Conservation (phyloP, 2,329 filamentous ascomycete species). For the Epicoccum sorghinum region DNA sequence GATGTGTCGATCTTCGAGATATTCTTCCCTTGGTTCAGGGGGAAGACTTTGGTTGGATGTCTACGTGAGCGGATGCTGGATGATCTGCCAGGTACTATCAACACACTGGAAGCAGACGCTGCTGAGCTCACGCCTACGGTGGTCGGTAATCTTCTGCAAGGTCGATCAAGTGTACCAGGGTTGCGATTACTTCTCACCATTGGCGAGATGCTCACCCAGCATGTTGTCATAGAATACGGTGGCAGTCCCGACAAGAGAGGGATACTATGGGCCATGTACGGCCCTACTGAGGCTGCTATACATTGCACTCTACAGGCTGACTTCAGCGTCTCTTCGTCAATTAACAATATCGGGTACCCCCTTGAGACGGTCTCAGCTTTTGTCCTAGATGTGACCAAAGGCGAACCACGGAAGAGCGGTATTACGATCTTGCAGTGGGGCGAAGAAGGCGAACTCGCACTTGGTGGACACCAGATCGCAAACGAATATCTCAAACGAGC, state of each 20-base stretch:
- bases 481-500: conserved; percentile 80
- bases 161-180: conserved; percentile 68
- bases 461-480: conserved; percentile 82
- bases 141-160: conserved; percentile 74
- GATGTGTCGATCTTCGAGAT: conserved; percentile 96
- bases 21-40: conserved; percentile 82
- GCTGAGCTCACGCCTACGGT: conserved; percentile 91
- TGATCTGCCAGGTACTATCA: conserved; percentile 73
- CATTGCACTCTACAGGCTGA: conserved; percentile 80
- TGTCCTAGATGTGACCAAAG: conserved; percentile 60
- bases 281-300: conserved; percentile 89
- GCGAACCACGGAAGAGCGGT: conserved; percentile 24
- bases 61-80: conserved; percentile 73
- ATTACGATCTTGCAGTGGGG: conserved; percentile 67
- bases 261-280: conserved; percentile 91
- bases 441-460: conserved; percentile 76
- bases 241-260: conserved; percentile 59
- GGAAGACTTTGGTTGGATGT: conserved; percentile 74
- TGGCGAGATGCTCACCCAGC: conserved; percentile 86
- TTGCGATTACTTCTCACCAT: conserved; percentile 81
- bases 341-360: conserved; percentile 76
- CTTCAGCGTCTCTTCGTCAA: conserved; percentile 63
- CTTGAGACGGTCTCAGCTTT: conserved; percentile 83
- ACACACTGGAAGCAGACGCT: conserved; percentile 72
- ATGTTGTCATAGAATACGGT: conserved; percentile 81